phyloP scores from a whole-genome alignment of 2,329 filamentous ascomycete genomes.

The Akanthomyces muscarius region DNA sequence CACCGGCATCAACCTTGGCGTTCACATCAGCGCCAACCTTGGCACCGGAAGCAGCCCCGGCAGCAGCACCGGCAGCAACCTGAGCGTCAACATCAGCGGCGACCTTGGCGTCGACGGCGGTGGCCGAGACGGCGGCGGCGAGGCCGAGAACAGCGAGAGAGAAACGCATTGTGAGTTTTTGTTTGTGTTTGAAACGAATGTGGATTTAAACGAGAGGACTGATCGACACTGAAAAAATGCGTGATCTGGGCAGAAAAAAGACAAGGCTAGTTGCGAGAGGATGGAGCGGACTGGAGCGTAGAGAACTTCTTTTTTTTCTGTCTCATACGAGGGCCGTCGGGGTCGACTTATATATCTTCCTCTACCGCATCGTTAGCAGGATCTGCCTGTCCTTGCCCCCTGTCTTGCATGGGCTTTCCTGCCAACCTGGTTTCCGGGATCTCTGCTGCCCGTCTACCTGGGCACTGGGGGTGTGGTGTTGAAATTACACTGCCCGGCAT shows the following conservation, averaged over 20 bases:
- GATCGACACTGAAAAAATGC: constrained; percentile 6
- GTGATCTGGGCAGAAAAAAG: constrained; percentile 2
- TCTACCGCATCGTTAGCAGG: background rate
- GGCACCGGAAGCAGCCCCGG: background rate
- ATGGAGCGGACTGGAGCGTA: background rate
- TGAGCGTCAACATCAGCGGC: background rate
- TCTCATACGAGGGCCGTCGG: no score
- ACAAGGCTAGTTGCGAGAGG: background rate
- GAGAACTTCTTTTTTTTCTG: background rate
- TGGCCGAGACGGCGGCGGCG: constrained; percentile 12
- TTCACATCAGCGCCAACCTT: constrained; percentile 15
- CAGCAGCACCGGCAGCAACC: background rate
- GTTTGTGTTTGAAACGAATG: background rate
- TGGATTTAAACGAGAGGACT: background rate
- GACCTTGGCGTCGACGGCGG: background rate
- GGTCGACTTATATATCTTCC: background rate
- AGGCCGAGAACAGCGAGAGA: constrained; percentile 12
- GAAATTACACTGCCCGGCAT: background rate
- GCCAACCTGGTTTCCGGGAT: background rate
- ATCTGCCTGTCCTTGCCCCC: background rate
- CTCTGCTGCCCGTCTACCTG: background rate
- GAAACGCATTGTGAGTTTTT: constrained; percentile 5
- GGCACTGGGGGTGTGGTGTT: background rate
- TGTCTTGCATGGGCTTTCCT: no score
- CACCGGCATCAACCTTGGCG: background rate